Conservation (phyloP, 805 yeast species). For the Hanseniaspora clermontiae region DNA sequence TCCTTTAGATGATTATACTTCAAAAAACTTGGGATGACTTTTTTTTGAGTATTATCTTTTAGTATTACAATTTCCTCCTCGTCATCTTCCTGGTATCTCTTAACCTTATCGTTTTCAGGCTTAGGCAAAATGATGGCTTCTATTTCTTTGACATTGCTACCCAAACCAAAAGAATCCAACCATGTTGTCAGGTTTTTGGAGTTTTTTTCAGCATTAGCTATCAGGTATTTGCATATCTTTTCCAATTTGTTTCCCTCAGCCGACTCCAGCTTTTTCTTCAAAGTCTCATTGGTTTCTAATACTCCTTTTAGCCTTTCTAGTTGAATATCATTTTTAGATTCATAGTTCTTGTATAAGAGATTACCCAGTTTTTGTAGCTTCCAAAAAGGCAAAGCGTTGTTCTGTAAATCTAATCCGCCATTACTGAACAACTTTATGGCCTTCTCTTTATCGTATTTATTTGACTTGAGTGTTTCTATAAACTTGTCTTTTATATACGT, state of each 20-base stretch:
- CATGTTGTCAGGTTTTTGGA: neutral
- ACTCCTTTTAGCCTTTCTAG: neutral
- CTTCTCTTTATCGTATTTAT: neutral
- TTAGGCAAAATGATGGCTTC: neutral
- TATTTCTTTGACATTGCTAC: neutral
- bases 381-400: slow-evolving; percentile 5
- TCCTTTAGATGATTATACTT: neutral
- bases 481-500: neutral
- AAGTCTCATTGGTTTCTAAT: neutral
- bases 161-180: slow-evolving; percentile 5
- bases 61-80: slow-evolving; percentile 3
- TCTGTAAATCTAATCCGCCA: neutral
- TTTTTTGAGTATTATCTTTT: neutral
- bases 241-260: neutral
- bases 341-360: slow-evolving; percentile 3
- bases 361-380: slow-evolving; percentile 3
- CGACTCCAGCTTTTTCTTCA: neutral
- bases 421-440: neutral
- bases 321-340: slow-evolving; percentile 1
- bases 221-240: neutral
- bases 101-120: neutral
- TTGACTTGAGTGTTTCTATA: neutral
- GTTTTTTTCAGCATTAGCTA: neutral
- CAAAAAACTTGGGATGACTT: neutral
- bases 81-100: neutral